Base-by-base conservation (phyloP, 176 grass and related monocot genomes). In the Juncus effusus region DNA sequence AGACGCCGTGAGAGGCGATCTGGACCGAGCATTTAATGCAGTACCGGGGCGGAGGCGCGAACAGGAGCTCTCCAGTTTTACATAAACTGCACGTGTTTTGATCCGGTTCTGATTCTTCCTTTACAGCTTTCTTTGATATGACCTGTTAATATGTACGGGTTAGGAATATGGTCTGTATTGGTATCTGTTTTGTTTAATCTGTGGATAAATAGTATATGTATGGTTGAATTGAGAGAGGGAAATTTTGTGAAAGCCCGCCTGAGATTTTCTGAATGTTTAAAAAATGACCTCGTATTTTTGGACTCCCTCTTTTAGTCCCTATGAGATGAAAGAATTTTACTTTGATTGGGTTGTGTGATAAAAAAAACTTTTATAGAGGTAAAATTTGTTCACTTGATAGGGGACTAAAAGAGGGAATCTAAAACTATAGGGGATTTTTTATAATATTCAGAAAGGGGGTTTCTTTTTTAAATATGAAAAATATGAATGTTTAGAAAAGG, bases 11-110 rank as follows among this genome's bases (percentile, higher is more conserved):
- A 56, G 88, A 84, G 76, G 76, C 88, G 70, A 97, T 97, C 67
- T 86, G 84, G 63, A 81, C 86, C 57, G 61, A 86, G 77, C 94
- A 92, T 65, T 81, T 72, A 45, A 74, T 78, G 49, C 88, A 97
- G 79, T 83, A 97, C 74, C 88, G 57, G 14, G 82, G 80, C 57
- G 85, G 80, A 2, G 82, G 78, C 74, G 90, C 87, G 81, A 89
- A 96, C 56, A 88, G 82, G 69, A 97, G 85, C 72, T 70, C 85
- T 60, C 83, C 88, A 84, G 84, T 76, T 67, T 79, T 77, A 41
- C 93, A 97, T 59, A 97, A 79, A 76, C 73, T 92, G 82, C 93
- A 97, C 59, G 56, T 86, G 57, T 87, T 89, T 70, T 85, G 84
- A 84, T 96, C 87, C 71, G 72, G 73, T 56, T 79, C 68, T 64